These are phyloP conservation scores for Xylaria sp. DNA, from an alignment of 2,329 filamentous ascomycete species.

Conservation along the genomic window DNA sequence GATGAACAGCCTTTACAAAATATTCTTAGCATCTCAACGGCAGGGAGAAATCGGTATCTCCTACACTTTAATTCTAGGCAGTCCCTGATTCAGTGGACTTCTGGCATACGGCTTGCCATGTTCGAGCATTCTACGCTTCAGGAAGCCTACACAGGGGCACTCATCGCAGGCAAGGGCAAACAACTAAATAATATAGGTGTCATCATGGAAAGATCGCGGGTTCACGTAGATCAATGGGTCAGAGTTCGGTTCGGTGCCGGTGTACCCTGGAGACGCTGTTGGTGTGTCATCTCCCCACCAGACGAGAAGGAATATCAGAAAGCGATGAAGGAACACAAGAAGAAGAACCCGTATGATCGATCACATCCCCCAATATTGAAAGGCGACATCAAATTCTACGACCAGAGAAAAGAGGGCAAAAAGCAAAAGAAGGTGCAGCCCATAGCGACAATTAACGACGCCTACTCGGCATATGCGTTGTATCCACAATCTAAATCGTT, in stretches of 20 bases:
- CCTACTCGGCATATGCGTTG: slow-evolving; percentile 92
- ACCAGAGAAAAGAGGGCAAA: slow-evolving; percentile 77
- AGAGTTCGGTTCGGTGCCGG: slow-evolving; percentile 94
- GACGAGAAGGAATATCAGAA: slow-evolving; percentile 93
- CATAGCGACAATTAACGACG: slow-evolving; percentile 90
- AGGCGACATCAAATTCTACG: slow-evolving; percentile 95
- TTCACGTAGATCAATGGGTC: slow-evolving; percentile 91
- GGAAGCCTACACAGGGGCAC: slow-evolving; percentile 94
- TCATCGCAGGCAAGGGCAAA: slow-evolving; percentile 95
- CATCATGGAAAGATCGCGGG: slow-evolving; percentile 84
- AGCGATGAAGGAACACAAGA: slow-evolving; percentile 83
- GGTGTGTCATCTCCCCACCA: slow-evolving; percentile 93
- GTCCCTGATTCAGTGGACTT: slow-evolving; percentile 94
- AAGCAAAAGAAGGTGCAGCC: slow-evolving; percentile 91
- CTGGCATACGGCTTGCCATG: slow-evolving; percentile 91
- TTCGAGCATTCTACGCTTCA: slow-evolving; percentile 93
- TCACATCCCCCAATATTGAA: slow-evolving; percentile 74
- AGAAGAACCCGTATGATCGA: slow-evolving; percentile 84
- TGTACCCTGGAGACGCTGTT: slow-evolving; percentile 95
- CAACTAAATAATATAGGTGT: slow-evolving; percentile 86
- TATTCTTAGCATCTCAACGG: slow-evolving; percentile 94
- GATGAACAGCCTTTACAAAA: slow-evolving; percentile 88
- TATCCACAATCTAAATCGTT: slow-evolving; percentile 95
- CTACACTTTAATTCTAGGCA: slow-evolving; percentile 96
- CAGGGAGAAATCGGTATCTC: slow-evolving; percentile 93